Base-by-base conservation (phyloP, 371 early-diverging fungal genomes). In the Rhizopus microsporus region DNA sequence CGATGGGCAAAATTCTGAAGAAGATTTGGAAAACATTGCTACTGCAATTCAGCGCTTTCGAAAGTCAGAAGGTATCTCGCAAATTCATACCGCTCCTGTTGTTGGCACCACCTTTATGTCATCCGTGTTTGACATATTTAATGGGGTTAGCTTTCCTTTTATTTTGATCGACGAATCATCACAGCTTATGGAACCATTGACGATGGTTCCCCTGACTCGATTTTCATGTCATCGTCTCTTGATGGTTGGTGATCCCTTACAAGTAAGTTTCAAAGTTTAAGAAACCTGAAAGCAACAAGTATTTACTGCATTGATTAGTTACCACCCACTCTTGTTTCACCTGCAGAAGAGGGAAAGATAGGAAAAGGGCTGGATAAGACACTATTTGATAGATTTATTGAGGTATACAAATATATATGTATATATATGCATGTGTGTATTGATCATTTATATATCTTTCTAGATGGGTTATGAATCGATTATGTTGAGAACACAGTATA, bases 231-330 rank as follows among this genome's bases (percentile, higher is more conserved):
- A 78, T 42, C 75, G 83, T 13, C 63, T 93, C 5, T 76, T 98
- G 8, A 74, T 97, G 50, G 90, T 97, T 34, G 99, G 99, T 12
- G 99, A 98, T 67, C 99, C 98, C 1, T 65, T 83, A 16, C 81
- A 80, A 68, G 76, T 75, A 65, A 33, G 10, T 23, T 23, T 23
- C 23, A 13, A 4, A 7, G 10, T 33, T 33, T 50, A 12, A 13
- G 10, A 30, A 31, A n/a, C 13, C 10, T 8, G 39, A 8, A 8
- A 39, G 39, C 8, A 8, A 39, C 1, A 13, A 1, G 39, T 10
- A 8, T 0, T 23, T 23, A 5, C n/a, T 51, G 13, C 12, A 3
- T 17, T 10, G 9, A 7, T n/a, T 54, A 97, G 80, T 84, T 98
- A 46, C 83, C 94, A 5, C 97, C 97, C 9, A 93, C 93, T 0